These are phyloP conservation scores for Pleurotus sapidus DNA, from an alignment of 768 basidiomycete species.

Conservation along the genomic window DNA sequence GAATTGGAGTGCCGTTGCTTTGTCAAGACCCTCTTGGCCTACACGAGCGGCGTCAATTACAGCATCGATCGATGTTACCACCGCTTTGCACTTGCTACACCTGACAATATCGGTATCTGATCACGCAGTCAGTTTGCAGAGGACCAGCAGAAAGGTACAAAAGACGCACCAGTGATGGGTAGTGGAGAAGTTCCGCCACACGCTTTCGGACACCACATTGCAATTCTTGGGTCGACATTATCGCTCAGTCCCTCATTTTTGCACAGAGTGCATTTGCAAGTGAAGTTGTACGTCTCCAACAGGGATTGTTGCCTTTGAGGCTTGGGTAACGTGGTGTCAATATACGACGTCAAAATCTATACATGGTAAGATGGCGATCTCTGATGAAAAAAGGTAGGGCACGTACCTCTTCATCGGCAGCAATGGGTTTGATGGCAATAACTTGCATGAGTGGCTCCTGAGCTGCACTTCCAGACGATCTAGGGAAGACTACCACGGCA, in stretches of 20 bases:
- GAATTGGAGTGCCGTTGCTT: conserved; percentile 62
- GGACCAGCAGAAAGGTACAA: background rate
- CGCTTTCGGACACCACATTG: conserved; percentile 63
- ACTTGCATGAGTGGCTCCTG: conserved; percentile 68
- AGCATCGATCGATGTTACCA: conserved; percentile 45
- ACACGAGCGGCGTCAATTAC: conserved; percentile 64
- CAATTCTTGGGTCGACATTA: conserved; percentile 61
- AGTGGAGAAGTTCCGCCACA: conserved; percentile 65
- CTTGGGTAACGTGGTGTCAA: conserved; percentile 77
- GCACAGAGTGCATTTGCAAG: conserved; percentile 69
- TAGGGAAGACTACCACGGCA: conserved; percentile 89
- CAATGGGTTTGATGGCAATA: conserved; percentile 65
- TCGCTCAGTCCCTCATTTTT: background rate
- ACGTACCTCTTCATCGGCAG: conserved; percentile 66
- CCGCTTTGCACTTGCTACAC: conserved; percentile 55
- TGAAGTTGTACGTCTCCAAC: conserved; percentile 74
- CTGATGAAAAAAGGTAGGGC: background rate
- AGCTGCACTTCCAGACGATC: conserved; percentile 29
- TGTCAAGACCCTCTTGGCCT: conserved; percentile 73
- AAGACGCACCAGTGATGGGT: conserved; percentile 36
- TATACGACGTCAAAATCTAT: conserved; percentile 79
- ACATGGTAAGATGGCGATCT: background rate
- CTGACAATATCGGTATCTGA: conserved; percentile 47
- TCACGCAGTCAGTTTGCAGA: background rate
- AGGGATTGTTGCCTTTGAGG: conserved; percentile 53